A percentile compares a stretch with the other conserved stretches of the same genome.
Conservation (phyloP, 345 rosid species). For the Aquilaria malaccensis region DNA sequence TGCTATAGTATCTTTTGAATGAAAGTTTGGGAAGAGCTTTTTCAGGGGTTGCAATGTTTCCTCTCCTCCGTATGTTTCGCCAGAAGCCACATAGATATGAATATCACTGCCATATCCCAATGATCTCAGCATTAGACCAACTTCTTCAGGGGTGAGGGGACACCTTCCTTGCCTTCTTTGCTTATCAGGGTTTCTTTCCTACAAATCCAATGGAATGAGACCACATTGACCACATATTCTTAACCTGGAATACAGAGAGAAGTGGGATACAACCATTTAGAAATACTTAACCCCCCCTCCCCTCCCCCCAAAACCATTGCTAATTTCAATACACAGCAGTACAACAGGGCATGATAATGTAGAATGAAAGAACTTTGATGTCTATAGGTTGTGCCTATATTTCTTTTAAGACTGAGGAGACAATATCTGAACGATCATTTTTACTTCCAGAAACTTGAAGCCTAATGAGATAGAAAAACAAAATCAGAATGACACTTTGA, state of each 20-base stretch:
- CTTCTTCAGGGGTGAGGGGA: conserved; percentile 95
- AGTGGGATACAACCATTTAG: neutral
- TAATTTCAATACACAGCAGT: no score
- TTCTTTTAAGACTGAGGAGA: no score
- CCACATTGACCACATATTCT: neutral
- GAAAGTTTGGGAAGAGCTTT: conserved; percentile 81
- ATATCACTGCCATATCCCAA: conserved; percentile 89
- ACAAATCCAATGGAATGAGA: conserved; percentile 18
- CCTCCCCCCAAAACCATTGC: no score
- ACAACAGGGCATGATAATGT: no score
- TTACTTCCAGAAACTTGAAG: neutral
- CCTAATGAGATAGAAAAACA: no score
- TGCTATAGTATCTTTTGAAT: conserved; percentile 79
- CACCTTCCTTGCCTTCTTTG: conserved; percentile 97
- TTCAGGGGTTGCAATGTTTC: conserved; percentile 75
- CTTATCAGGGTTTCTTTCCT: conserved; percentile 74
- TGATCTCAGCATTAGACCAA: conserved; percentile 94
- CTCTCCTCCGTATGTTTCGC: conserved; percentile 88
- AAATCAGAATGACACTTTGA: conserved; percentile 11
- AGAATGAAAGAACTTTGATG: no score
- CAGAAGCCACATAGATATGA: conserved; percentile 96
- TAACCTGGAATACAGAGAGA: neutral
- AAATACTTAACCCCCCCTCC: no score
- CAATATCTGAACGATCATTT: neutral
- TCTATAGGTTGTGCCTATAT: no score